These are phyloP conservation scores for Gaultheria prostrata DNA, from an alignment of 148 eudicot species.

Conservation along the genomic window DNA sequence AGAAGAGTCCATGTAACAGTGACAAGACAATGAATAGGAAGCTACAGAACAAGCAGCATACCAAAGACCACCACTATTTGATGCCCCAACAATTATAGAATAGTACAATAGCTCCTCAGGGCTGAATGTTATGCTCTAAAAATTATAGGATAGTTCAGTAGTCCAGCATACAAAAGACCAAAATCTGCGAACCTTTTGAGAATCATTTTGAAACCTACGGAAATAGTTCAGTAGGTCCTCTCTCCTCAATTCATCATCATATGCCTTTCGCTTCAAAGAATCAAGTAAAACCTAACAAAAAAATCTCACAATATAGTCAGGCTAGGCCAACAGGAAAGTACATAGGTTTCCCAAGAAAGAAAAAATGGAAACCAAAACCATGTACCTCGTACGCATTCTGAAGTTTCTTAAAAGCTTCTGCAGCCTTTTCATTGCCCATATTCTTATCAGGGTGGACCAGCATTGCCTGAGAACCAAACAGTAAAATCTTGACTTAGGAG, in stretches of 20 bases:
- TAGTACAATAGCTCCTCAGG: too few relatives aligned
- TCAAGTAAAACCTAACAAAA: slow-evolving; percentile 65
- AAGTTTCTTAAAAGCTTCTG: slow-evolving; percentile 97
- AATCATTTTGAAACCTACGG: slow-evolving; percentile 63
- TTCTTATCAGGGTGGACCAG: slow-evolving; percentile 99
- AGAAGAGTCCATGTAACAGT: not conserved
- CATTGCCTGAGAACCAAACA: slow-evolving; percentile 71
- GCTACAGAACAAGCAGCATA: not conserved
- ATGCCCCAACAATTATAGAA: not conserved
- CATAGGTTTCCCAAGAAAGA: not conserved
- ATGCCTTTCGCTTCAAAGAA: slow-evolving; percentile 73
- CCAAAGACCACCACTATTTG: not conserved
- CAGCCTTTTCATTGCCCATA: slow-evolving; percentile 99
- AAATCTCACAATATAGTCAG: slow-evolving; percentile 9
- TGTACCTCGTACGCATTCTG: slow-evolving; percentile 96
- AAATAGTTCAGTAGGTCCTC: slow-evolving; percentile 82
- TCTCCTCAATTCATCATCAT: slow-evolving; percentile 88
- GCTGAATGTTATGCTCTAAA: too few relatives aligned
- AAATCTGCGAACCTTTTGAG: slow-evolving; percentile 57
- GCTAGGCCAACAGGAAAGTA: slow-evolving; percentile 7
- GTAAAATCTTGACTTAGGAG: not conserved
- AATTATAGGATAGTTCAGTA: too few relatives aligned
- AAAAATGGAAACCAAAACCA: slow-evolving; percentile 6
- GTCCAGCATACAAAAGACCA: too few relatives aligned
- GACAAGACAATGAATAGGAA: not conserved